Base-by-base conservation (phyloP, 139 green algal genomes). In the Chlamydomonas sp. region DNA sequence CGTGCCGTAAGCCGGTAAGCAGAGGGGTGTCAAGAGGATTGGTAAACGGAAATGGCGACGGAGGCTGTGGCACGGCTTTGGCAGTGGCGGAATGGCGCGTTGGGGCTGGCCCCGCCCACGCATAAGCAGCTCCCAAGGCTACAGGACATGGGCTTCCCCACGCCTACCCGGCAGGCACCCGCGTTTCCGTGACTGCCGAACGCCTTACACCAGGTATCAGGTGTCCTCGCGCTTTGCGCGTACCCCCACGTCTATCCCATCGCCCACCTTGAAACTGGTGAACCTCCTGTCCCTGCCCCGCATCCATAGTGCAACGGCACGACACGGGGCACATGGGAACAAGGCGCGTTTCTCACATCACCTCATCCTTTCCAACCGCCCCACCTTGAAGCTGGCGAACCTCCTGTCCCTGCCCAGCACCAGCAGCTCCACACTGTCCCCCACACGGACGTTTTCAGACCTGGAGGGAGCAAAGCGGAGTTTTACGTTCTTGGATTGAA, bases 301-400 rank as follows among this genome's bases (percentile, higher is more conserved):
- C 88, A 97, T 93, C 83, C 97, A 71, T 69, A 97, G 86, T 88
- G 97, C 96, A 49, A 92, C 93, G 31, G 31, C 31, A 49, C 31
- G 31, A 49, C 31, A 49, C 31, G 31, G 31, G 31, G 31, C 31
- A 49, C 31, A 49, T 49, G 31, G 31, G 31, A 49, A 49, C 31
- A 49, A 49, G 31, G 31, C 31, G 31, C 31, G 31, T 49, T 49
- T 49, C 31, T 49, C 31, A 49, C 31, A 49, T 49, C 31, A 49
- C 2, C 66, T 18, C 16, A 59, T 9, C 60, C 49, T 17, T 18
- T 1, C 59, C 10, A 9, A 7, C 58, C 77, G 5, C 0, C 90
- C 12, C 77, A 94, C 95, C 94, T 98, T 97, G 89, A 97, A 97
- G 0, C 62, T 72, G 9, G 79, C 78, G 78, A 98, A 98, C 4